These are phyloP conservation scores for Micromonas commoda DNA, from an alignment of 139 green algal species.

Conservation along the genomic window DNA sequence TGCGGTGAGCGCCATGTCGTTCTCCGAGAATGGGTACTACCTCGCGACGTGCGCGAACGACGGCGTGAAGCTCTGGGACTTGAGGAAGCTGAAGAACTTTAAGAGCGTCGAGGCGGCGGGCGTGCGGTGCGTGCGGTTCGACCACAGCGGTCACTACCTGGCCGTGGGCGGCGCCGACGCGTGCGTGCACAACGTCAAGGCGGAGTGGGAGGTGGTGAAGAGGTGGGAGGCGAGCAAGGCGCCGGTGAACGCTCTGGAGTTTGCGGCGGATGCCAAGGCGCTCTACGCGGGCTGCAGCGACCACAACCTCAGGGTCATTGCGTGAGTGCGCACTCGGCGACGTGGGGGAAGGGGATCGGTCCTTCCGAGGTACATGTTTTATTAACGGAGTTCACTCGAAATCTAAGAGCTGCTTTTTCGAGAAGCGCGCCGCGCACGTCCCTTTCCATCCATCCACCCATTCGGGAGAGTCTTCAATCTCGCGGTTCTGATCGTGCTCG, in stretches of 20 bases:
- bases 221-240: constrained; percentile 65
- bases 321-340: neutral
- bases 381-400: too few species aligned
- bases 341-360: too few species aligned
- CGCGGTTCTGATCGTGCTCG: too few species aligned
- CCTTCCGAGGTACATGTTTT: too few species aligned
- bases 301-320: constrained; percentile 80
- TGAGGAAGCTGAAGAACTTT: constrained; percentile 86
- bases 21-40: constrained; percentile 92
- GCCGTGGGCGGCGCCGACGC: constrained; percentile 66
- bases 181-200: constrained; percentile 61
- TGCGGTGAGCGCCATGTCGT: constrained; percentile 59
- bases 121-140: constrained; percentile 55
- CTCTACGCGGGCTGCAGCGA: constrained; percentile 69
- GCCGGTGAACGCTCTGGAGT: constrained; percentile 53
- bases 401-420: too few species aligned
- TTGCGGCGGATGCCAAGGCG: constrained; percentile 50
- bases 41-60: constrained; percentile 63
- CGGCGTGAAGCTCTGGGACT: constrained; percentile 93
- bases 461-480: too few species aligned
- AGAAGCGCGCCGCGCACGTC: too few species aligned
- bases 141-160: constrained; percentile 76
- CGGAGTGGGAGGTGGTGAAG: constrained; percentile 61
- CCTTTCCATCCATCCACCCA: too few species aligned
- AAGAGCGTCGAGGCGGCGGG: neutral